Conservation (phyloP, 495 filamentous ascomycete species). For the Letharia lupina region DNA sequence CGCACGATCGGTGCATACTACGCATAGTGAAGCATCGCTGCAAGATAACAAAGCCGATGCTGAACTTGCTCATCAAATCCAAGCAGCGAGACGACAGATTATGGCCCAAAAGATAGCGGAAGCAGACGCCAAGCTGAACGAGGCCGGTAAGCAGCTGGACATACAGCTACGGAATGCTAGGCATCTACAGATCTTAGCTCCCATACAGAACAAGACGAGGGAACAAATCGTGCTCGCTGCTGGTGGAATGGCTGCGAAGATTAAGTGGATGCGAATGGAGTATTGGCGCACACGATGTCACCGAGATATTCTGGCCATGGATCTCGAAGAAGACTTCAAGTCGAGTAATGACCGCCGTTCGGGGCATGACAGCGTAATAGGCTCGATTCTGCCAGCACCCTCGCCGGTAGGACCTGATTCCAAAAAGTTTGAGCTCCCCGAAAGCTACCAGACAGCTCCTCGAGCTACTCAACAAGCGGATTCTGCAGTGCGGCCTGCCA, state of each 20-base stretch:
- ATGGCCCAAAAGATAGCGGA: slow-evolving; percentile 78
- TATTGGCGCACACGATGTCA: slow-evolving; percentile 91
- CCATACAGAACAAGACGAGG: slow-evolving; percentile 75
- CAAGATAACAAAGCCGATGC: slow-evolving; percentile 59
- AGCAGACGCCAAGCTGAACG: slow-evolving; percentile 68
- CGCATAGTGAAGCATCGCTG: slow-evolving; percentile 61
- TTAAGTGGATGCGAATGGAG: slow-evolving; percentile 88
- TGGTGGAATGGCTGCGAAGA: slow-evolving; percentile 73
- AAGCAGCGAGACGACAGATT: slow-evolving; percentile 67
- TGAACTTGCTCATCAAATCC: slow-evolving; percentile 74
- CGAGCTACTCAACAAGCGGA: slow-evolving; percentile 27
- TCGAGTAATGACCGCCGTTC: background rate
- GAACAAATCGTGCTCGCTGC: slow-evolving; percentile 81
- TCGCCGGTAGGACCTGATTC: slow-evolving; percentile 7
- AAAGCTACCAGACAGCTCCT: slow-evolving; percentile 7
- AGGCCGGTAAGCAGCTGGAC: slow-evolving; percentile 69
- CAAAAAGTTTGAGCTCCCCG: slow-evolving; percentile 5
- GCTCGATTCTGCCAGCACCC: slow-evolving; percentile 7
- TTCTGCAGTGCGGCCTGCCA: slow-evolving; percentile 24
- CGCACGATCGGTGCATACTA: slow-evolving; percentile 53
- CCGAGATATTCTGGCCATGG: slow-evolving; percentile 74
- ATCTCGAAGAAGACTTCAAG: slow-evolving; percentile 66
- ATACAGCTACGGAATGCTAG: slow-evolving; percentile 81
- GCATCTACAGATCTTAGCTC: slow-evolving; percentile 81
- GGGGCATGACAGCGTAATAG: slow-evolving; percentile 19